Evolutionary conservation across 768 basidiomycete genomes (phyloP), one percentile per base, ranked within the genome.

Genomic region (Vararia minispora): DNA sequence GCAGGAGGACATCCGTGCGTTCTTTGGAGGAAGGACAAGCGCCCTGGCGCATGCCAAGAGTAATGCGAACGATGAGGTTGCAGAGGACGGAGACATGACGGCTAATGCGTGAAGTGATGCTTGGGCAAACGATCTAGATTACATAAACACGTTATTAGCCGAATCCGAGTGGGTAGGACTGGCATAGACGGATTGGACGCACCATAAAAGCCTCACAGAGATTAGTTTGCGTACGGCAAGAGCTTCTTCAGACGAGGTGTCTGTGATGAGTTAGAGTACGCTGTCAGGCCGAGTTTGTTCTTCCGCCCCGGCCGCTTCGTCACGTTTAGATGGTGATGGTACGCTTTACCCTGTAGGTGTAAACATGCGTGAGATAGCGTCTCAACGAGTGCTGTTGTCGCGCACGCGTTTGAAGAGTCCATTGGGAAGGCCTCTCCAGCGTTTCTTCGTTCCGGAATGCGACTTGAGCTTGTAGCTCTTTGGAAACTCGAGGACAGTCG

Each of bases 401-500:
- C 77, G 30, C 43, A 86, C 83, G 48, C 83, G 79, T 66, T 87
- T 86, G 65, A 85, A 87, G 12, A 63, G 54, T 31, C 55, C 64
- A 13, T 72, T 76, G n/a, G 72, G 71, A 31, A 85, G 57, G 3
- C 79, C 76, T 41, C 72, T 64, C 81, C 81, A 87, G 44, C 84
- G 65, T 59, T 87, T 87, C 62, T 86, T 86, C 17, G 84, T 71
- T 8, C 83, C 84, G 3, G 74, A 79, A 54, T 87, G 84, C 1
- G 79, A 72, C 58, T 87, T 87, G 49, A 87, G 61, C n/a, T n/a
- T n/a, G n/a, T n/a, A n/a, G n/a, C n/a, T n/a, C 61, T 87, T 87
- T 37, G 83, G 84, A 39, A 76, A 80, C 38, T 70, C 66, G 21
- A 58, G 54, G 2, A 67, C 45, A 6, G 71, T 57, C 4, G 76